A percentile compares a stretch with the other conserved stretches of the same genome.
Evolutionary conservation across 140 eudicot species (phyloP).

Genomic region (Flaveria floridana): DNA sequence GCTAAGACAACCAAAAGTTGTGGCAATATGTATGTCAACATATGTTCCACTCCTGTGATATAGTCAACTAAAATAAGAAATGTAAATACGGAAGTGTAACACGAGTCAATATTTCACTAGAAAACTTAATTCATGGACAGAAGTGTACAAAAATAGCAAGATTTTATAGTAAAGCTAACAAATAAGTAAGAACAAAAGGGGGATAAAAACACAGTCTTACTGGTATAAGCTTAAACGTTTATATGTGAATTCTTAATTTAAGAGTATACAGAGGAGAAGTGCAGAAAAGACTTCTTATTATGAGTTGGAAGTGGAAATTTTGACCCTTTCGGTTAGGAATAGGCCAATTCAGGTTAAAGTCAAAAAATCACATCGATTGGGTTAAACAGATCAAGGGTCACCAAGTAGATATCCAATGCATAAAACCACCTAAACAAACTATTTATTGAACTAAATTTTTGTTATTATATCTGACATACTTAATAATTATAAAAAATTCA

Average conservation of each 20-base stretch:
- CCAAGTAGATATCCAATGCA: not conserved
- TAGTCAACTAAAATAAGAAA: conserved; percentile 10
- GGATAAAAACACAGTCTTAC: conserved; percentile 16
- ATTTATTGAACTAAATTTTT: not conserved
- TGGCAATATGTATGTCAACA: not conserved
- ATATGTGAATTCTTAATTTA: conserved; percentile 1
- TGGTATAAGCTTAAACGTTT: not conserved
- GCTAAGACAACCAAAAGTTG: conserved; percentile 10
- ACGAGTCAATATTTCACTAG: not conserved
- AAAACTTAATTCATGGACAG: conserved; percentile 15
- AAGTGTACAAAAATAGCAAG: conserved; percentile 7
- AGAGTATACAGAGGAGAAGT: not conserved
- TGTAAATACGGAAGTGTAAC: not conserved
- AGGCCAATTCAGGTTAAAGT: not conserved
- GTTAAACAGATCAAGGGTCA: not conserved
- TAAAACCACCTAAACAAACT: not conserved
- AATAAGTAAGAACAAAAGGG: conserved; percentile 10
- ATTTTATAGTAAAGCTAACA: not conserved
- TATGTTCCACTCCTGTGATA: not conserved
- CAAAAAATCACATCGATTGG: not conserved
- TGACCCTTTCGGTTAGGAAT: not conserved
- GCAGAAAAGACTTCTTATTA: not conserved
- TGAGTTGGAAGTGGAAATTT: not conserved
- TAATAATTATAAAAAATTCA: not conserved
- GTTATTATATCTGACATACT: not conserved